These are phyloP conservation scores for Orbilia ellipsospora DNA, from an alignment of 2,329 filamentous ascomycete genomes.

Conservation along the genomic window DNA sequence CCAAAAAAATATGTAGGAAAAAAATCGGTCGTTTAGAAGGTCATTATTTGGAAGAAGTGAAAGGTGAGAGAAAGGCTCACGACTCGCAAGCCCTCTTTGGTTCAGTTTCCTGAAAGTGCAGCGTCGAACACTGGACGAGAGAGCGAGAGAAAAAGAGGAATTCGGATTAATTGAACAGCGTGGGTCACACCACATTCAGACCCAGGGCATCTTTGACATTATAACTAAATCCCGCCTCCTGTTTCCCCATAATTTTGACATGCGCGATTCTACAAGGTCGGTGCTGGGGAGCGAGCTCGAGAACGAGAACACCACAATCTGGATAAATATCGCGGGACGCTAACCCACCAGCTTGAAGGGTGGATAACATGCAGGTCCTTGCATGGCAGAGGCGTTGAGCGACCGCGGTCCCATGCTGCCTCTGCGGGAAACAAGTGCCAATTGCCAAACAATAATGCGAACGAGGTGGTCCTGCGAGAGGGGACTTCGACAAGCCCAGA, in stretches of 20 bases:
- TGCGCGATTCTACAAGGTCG: conserved; percentile 23
- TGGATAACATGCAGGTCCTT: conserved; percentile 41
- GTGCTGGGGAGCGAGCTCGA: not conserved
- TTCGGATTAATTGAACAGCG: conserved; percentile 44
- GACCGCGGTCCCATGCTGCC: conserved; percentile 37
- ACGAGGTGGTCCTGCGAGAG: not conserved
- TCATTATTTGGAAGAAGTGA: conserved; percentile 29
- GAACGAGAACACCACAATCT: conserved; percentile 40
- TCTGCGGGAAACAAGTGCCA: conserved; percentile 1
- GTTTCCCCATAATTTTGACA: conserved; percentile 10
- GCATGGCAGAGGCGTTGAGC: conserved; percentile 44
- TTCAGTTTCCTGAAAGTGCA: conserved; percentile 7
- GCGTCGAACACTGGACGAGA: not conserved
- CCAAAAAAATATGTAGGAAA: conserved; percentile 18
- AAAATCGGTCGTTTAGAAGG: conserved; percentile 18
- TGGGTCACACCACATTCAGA: conserved; percentile 11
- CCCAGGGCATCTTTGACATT: conserved; percentile 41
- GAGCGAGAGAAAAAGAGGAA: conserved; percentile 10
- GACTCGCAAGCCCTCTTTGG: not conserved
- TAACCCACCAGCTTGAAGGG: conserved; percentile 29
- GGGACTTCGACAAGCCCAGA: not conserved
- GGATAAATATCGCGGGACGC: conserved; percentile 53
- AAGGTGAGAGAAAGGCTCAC: conserved; percentile 3
- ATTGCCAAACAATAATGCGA: no score
- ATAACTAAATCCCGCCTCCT: conserved; percentile 48